Conservation (phyloP, 345 rosid genomes). For the Cardiospermum halicacabum region DNA sequence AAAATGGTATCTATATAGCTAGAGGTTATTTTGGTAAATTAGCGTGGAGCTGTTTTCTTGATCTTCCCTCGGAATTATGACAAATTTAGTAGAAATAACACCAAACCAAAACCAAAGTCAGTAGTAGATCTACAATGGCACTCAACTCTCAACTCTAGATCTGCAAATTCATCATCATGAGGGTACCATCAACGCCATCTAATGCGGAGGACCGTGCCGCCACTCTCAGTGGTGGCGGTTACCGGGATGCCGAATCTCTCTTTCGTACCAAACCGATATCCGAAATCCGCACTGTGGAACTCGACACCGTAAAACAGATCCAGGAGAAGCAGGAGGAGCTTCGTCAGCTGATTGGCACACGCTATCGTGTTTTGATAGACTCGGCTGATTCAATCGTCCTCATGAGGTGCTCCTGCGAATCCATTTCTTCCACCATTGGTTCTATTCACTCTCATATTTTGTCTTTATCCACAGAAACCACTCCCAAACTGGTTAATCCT, state of each 20-base stretch:
- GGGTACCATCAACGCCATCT: constrained; percentile 20
- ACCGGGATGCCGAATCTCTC: constrained; percentile 79
- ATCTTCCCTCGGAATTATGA: no score
- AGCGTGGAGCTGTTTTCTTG: no score
- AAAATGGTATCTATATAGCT: no score
- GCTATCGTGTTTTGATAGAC: background rate
- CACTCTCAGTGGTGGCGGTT: constrained; percentile 41
- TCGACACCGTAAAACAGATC: constrained; percentile 73
- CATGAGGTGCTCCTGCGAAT: constrained; percentile 78
- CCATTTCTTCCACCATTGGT: constrained; percentile 62
- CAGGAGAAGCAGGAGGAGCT: constrained; percentile 13
- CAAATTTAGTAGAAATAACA: no score
- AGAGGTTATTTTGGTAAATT: no score
- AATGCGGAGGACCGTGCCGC: constrained; percentile 32
- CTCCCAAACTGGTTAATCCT: constrained; percentile 25
- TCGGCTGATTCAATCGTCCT: background rate
- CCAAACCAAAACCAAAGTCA: no score
- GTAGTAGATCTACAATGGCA: no score
- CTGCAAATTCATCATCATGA: constrained; percentile 23
- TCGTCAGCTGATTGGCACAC: background rate
- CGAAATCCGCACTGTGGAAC: constrained; percentile 76
- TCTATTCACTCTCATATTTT: constrained; percentile 68
- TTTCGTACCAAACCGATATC: constrained; percentile 70
- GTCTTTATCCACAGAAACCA: constrained; percentile 39
- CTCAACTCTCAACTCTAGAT: background rate